These are phyloP conservation scores for Dioscorea zingiberensis DNA, from an alignment of 106 monocot species.

Conservation along the genomic window DNA sequence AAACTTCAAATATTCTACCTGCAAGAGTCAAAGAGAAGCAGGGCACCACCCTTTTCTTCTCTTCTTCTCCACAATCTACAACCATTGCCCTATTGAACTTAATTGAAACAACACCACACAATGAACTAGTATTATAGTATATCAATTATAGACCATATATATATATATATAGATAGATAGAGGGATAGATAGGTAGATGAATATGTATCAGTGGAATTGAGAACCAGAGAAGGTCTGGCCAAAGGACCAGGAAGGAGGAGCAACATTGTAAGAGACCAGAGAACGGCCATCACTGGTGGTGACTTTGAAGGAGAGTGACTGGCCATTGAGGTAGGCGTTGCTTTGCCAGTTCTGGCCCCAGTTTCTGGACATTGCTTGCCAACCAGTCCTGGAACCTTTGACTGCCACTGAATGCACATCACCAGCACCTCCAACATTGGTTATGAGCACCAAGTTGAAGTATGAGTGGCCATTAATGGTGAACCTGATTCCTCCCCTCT, in stretches of 20 bases:
- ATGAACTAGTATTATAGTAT: too few species aligned
- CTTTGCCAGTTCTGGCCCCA: slow-evolving; percentile 76
- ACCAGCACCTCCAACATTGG: slow-evolving; percentile 53
- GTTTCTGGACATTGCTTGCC: slow-evolving; percentile 60
- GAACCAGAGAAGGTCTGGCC: slow-evolving; percentile 53
- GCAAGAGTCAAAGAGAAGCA: too few species aligned
- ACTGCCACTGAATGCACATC: slow-evolving; percentile 38
- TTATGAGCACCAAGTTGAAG: slow-evolving; percentile 62
- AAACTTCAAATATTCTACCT: too few species aligned
- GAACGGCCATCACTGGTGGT: slow-evolving; percentile 37
- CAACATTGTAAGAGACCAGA: slow-evolving; percentile 42
- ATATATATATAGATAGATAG: too few species aligned
- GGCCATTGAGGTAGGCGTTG: slow-evolving; percentile 36
- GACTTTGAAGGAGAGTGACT: slow-evolving; percentile 48
- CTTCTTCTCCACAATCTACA: too few species aligned
- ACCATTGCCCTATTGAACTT: too few species aligned
- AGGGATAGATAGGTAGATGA: not conserved
- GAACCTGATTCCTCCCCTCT: slow-evolving; percentile 55
- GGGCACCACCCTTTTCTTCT: too few species aligned
- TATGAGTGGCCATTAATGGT: slow-evolving; percentile 63
- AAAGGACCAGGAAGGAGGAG: slow-evolving; percentile 52
- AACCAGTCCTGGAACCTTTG: slow-evolving; percentile 46
- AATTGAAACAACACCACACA: too few species aligned
- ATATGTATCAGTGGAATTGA: slow-evolving; percentile 27
- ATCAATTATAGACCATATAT: too few species aligned